Base-by-base conservation (phyloP, 2,329 filamentous ascomycete genomes). In the Penicillium polonicum region DNA sequence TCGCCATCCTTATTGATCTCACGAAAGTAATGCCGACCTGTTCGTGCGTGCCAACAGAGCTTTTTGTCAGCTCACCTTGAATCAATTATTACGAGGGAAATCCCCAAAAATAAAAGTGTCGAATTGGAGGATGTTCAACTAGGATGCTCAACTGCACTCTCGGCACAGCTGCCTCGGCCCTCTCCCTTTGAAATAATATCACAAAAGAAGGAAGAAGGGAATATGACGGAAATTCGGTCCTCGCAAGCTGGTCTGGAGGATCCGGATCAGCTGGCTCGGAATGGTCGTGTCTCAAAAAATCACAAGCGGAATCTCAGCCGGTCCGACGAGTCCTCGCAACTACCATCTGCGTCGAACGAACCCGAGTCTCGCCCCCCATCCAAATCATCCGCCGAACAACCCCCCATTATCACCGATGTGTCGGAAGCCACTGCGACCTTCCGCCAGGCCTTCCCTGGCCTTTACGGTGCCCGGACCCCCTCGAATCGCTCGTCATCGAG, bases 401-500 rank as follows among this genome's bases (percentile, higher is more conserved):
- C 65, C 7, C 42, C 68, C n/a, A 55, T 64, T 2, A 60, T 62
- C n/a, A 60, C 60, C 25, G 68, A 72, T 38, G 56, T 70, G 13
- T 55, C 66, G 29, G 72, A 72, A 38, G 67, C 68, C n/a, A 67
- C 72, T 46, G 55, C 70, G 6, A 61, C 70, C 33, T 64, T 73
- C 39, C 71, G 71, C 46, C 71, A 73, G 55, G 64, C 68, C 1
- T 72, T 71, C 38, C 65, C 69, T 51, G 68, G 72, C 56, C 59
- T 74, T 19, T 69, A 75, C 43, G 68, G 73, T 57, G 73, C 71
- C 38, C 72, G 65, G 46, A 64, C 71, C 36, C 76, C 75, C 9
- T 78, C 76, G 31, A 72, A 69, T 38, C 74, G 74, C 49, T 76
- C 75, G 7, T 78, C 76, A 19, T 75, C 75, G 27, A 78, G 75